Conservation (phyloP, 176 grass and related monocot species). For the Dactylis glomerata region DNA sequence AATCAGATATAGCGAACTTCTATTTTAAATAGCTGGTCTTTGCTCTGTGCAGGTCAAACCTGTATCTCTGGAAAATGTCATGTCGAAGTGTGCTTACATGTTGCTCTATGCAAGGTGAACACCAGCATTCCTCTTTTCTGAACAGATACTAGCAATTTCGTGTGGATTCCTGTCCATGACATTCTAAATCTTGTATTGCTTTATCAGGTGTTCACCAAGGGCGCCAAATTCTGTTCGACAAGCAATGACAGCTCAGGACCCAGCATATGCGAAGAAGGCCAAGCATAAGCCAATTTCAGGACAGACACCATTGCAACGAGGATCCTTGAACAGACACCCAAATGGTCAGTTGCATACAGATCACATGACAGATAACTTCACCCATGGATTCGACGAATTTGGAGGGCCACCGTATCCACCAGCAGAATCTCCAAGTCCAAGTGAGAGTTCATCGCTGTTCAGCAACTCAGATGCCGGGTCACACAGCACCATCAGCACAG, state of each 20-base stretch:
- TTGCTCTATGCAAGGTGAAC: conserved; percentile 88
- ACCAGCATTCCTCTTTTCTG: background rate
- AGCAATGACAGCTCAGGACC: conserved; percentile 39
- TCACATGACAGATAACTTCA: conserved; percentile 7
- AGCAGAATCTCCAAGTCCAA: conserved; percentile 62
- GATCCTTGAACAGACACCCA: conserved; percentile 23
- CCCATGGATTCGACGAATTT: conserved; percentile 14
- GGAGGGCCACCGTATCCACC: conserved; percentile 26
- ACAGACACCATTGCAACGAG: background rate
- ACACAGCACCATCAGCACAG: conserved; percentile 52
- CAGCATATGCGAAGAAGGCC: conserved; percentile 36
- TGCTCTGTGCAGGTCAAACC: conserved; percentile 65
- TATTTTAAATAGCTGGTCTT: conserved; percentile 24
- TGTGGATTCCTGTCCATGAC: background rate
- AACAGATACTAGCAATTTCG: background rate
- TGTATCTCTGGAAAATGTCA: conserved; percentile 58
- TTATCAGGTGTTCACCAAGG: conserved; percentile 75
- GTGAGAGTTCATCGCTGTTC: conserved; percentile 84
- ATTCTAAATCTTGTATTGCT: conserved; percentile 28
- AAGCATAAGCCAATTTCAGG: conserved; percentile 19
- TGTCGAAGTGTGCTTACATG: conserved; percentile 89
- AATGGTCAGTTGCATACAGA: conserved; percentile 14
- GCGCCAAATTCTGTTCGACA: conserved; percentile 70
- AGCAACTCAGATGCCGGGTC: conserved; percentile 65
- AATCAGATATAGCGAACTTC: background rate